A percentile compares a stretch with the other conserved stretches of the same genome.
phyloP scores from a whole-genome alignment of 2,329 filamentous ascomycete genomes.

The Fusarium beomiforme region DNA sequence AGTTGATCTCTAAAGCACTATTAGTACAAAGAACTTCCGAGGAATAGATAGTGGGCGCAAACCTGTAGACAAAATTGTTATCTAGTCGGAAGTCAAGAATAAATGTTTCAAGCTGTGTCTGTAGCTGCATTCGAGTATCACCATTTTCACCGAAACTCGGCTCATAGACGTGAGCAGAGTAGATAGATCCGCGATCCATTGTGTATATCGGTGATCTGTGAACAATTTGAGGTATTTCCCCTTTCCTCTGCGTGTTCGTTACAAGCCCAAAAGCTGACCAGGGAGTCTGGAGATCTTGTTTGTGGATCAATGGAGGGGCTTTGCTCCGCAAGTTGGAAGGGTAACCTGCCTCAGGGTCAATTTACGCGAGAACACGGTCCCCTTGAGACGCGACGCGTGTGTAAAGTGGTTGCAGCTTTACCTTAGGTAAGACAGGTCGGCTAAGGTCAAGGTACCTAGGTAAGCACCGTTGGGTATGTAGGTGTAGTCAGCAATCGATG shows the following conservation, averaged over 20 bases:
- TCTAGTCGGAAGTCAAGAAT: constrained; percentile 94
- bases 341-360: constrained; percentile 24
- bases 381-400: constrained; percentile 38
- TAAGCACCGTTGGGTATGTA: too few species aligned
- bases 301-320: constrained; percentile 41
- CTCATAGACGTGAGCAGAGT: constrained; percentile 83
- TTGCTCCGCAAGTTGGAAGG: constrained; percentile 36
- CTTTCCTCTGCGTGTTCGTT: constrained; percentile 16
- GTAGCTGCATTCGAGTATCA: constrained; percentile 77
- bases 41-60: constrained; percentile 36
- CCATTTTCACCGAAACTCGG: constrained; percentile 71
- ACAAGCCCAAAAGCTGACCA: constrained; percentile 17
- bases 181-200: constrained; percentile 92
- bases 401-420: constrained; percentile 46
- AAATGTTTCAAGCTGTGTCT: constrained; percentile 86
- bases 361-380: constrained; percentile 37
- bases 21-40: constrained; percentile 11
- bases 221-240: constrained; percentile 1
- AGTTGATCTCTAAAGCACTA: constrained; percentile 80
- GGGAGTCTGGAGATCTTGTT: constrained; percentile 34
- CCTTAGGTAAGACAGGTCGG: too few species aligned
- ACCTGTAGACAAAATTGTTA: constrained; percentile 96
- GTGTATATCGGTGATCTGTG: constrained; percentile 8
- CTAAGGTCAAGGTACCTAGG: too few species aligned
- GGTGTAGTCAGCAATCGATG: background rate